Evolutionary conservation across 176 grass and related monocot species (phyloP), one percentile per base, ranked within the genome.

Genomic region (Canna indica): DNA sequence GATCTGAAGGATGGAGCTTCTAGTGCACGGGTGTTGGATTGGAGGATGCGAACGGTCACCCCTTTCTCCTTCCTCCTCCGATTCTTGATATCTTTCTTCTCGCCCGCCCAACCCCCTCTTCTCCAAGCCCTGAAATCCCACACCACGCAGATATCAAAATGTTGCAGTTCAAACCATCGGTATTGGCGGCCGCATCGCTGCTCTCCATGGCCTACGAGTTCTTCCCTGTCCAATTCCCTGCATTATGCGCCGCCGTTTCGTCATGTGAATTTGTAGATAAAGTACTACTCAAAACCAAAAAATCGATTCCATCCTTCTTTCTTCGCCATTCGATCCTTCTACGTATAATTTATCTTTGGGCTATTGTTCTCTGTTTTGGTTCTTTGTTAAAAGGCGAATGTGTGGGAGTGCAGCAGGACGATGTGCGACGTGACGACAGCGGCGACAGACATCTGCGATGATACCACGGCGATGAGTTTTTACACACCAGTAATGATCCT

Each of bases 401-500:
- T 97, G 35, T 83, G 80, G 36, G 86, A 90, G 65, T 97, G 94
- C 81, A 81, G 82, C 58, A 78, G 79, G 28, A 71, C 79, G 69
- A 80, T 97, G 72, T 77, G 31, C 0, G 50, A 35, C 33, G 47
- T 22, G 70, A 30, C n/a, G 24, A 25, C 30, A 16, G 1, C 61
- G 30, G 30, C 78, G 0, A 77, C 70, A 22, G 78, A 68, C 5
- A 53, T 71, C 41, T 78, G 80, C 60, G 45, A 33, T 64, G 83
- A 87, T 73, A 16, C 71, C 58, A 31, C 75, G 7, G 20, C 30
- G 20, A 56, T 56, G 56, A 97, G 81, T 47, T 74, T 36, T 7
- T 79, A 92, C 38, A 97, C 94, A 52, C 94, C 94, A 46, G 84
- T 99, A 35, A 90, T 86, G 22, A 89, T 99, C 57, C 84, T 99